A percentile compares a stretch with the other conserved stretches of the same genome.
Conservation (phyloP, 148 eudicot genomes). For the Polygonum aviculare region DNA sequence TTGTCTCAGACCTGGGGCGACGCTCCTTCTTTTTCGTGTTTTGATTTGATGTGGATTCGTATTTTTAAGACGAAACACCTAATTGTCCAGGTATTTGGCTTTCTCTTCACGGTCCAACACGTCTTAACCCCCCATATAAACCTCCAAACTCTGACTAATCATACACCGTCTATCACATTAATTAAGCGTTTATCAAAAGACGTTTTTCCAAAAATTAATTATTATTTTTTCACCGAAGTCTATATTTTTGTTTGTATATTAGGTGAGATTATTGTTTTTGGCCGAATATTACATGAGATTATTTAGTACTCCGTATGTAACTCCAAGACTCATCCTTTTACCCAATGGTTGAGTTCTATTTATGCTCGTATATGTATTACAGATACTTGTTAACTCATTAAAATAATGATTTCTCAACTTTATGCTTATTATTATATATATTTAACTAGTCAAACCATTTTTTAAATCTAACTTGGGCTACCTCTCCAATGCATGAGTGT, state of each 20-base stretch:
- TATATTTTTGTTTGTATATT: no score
- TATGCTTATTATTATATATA: neutral
- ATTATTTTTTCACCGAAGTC: no score
- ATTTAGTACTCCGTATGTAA: neutral
- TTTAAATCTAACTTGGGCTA: neutral
- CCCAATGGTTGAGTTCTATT: neutral
- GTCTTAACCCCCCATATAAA: neutral
- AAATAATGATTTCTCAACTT: neutral
- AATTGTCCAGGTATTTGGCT: neutral
- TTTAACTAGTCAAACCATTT: neutral
- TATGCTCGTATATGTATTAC: neutral
- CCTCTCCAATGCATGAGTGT: neutral
- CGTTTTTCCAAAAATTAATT: neutral
- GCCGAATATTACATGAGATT: neutral
- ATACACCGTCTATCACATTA: conserved; percentile 1
- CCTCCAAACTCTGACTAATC: neutral
- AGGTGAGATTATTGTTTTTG: no score
- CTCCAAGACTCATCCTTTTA: neutral
- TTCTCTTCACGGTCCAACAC: neutral
- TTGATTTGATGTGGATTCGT: conserved; percentile 7
- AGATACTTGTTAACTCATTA: neutral
- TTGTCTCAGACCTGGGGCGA: neutral
- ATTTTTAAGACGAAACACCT: neutral
- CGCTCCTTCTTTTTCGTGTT: neutral
- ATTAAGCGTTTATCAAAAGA: conserved; percentile 3